Evolutionary conservation across 768 basidiomycete genomes (phyloP), one percentile per base, ranked within the genome.

Genomic region (Lentinus brumalis): DNA sequence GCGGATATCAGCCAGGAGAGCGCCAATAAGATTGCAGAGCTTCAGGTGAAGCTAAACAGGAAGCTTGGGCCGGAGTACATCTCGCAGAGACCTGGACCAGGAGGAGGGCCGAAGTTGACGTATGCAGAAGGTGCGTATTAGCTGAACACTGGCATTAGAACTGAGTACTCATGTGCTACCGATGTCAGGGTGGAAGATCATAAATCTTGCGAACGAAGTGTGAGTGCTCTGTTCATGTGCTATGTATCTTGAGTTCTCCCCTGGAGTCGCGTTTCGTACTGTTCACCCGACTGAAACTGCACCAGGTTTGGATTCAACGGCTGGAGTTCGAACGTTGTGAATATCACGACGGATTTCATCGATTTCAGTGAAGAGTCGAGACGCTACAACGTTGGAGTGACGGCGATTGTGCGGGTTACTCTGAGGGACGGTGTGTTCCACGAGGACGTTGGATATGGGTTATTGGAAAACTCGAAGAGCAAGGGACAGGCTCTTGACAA

Each of bases 91-190:
- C 89, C 92, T 7, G 96, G 96, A 4, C 94, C 92, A 2, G 90
- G 88, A 16, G 91, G 89, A 44, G 92, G 91, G 4, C 83, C 84
- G 15, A 97, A 96, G 73, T 78, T 99, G 49, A 95, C 90, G 15
- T 98, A 99, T 70, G 89, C 91, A 1, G 96, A 98, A 71, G 97
- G 96, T 1, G 95, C 94, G 96, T 94, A 91, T 75, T 86, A 92
- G 42, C 95, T 98, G 74, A 95, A 93, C 70, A 81, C 98, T 16
- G 12, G 32, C 45, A 47, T 35, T 26, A 12, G 14, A 40, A 0
- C 4, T 11, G 3, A 3, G 14, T 18, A 10, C 30, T 7, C 30
- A 62, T 15, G 2, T 42, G 14, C 2, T 9, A 30, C 35, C 35
- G 35, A 35, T 35, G 11, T 35, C 12, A 67, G 66, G 96, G 0